A percentile compares a stretch with the other conserved stretches of the same genome.
These are phyloP conservation scores for Dioszegia hungarica DNA, from an alignment of 768 basidiomycete genomes.

Conservation along the genomic window DNA sequence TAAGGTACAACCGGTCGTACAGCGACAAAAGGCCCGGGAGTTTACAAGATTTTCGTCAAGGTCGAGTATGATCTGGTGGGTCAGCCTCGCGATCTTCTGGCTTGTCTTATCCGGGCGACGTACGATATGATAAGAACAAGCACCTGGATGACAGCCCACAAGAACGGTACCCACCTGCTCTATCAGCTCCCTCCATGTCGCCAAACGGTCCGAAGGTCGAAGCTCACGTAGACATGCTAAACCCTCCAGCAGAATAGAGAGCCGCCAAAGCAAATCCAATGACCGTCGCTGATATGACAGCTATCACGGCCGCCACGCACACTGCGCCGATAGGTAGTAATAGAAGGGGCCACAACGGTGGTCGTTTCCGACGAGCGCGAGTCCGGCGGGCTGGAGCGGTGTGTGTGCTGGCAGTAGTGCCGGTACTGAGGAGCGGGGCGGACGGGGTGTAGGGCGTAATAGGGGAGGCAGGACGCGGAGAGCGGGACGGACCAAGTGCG, in stretches of 20 bases:
- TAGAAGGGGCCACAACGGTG: slow-evolving; percentile 40
- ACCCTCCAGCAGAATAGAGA: slow-evolving; percentile 40
- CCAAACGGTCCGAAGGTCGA: background rate
- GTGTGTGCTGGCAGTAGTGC: too few relatives aligned
- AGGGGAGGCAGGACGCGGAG: background rate
- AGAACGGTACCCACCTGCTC: slow-evolving; percentile 40
- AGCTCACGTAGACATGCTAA: slow-evolving; percentile 44
- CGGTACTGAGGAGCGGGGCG: background rate
- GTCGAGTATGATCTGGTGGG: slow-evolving; percentile 36
- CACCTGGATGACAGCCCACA: slow-evolving; percentile 41
- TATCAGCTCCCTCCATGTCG: background rate
- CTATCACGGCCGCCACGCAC: slow-evolving; percentile 19
- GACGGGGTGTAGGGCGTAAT: background rate
- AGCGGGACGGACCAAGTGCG: background rate
- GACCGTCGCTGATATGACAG: slow-evolving; percentile 30
- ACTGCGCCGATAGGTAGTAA: slow-evolving; percentile 21
- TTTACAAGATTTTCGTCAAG: slow-evolving; percentile 35
- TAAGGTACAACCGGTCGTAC: background rate
- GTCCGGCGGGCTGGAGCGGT: background rate
- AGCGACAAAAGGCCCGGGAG: background rate
- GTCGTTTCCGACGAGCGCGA: slow-evolving; percentile 16
- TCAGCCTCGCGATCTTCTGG: slow-evolving; percentile 1
- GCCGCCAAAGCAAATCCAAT: slow-evolving; percentile 43
- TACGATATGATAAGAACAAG: slow-evolving; percentile 39
- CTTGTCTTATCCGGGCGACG: background rate